Conservation (phyloP, 805 yeast species). For the Candida corydali region DNA sequence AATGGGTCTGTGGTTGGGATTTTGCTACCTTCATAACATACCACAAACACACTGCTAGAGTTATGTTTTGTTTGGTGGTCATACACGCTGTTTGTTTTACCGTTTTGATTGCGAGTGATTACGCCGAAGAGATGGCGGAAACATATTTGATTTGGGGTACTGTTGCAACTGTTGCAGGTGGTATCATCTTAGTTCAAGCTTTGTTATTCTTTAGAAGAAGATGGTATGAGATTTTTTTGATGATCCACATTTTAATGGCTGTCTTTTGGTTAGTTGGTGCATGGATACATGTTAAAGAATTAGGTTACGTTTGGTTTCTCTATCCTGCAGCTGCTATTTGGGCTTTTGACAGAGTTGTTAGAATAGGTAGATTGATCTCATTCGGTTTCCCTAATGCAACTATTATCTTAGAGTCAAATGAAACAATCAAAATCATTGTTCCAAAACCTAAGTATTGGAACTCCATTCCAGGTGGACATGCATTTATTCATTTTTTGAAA, state of each 20-base stretch:
- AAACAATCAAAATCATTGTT: slow-evolving; percentile 32
- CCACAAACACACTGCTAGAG: slow-evolving; percentile 44
- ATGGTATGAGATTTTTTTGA: slow-evolving; percentile 34
- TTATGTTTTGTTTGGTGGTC: slow-evolving; percentile 20
- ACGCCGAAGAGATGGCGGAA: slow-evolving; percentile 13
- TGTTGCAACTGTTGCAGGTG: slow-evolving; percentile 33
- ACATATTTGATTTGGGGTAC: slow-evolving; percentile 31
- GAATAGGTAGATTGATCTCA: slow-evolving; percentile 22
- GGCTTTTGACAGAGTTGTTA: slow-evolving; percentile 30
- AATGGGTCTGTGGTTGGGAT: slow-evolving; percentile 56
- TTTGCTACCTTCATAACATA: slow-evolving; percentile 37
- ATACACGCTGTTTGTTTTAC: slow-evolving; percentile 31
- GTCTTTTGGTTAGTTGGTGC: slow-evolving; percentile 41
- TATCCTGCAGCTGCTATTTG: slow-evolving; percentile 33
- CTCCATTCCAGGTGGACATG: slow-evolving; percentile 38
- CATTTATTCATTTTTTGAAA: slow-evolving; percentile 32
- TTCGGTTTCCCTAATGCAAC: slow-evolving; percentile 35
- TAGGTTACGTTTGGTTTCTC: slow-evolving; percentile 27
- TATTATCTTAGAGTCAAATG: slow-evolving; percentile 28
- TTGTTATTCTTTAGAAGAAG: slow-evolving; percentile 29
- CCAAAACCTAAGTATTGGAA: slow-evolving; percentile 37
- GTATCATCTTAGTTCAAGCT: slow-evolving; percentile 27
- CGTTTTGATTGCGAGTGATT: slow-evolving; percentile 11
- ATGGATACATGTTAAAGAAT: slow-evolving; percentile 37
- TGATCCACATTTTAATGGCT: slow-evolving; percentile 33